These are phyloP conservation scores for Eucalyptus curtisii DNA, from an alignment of 345 rosid species.

Conservation along the genomic window DNA sequence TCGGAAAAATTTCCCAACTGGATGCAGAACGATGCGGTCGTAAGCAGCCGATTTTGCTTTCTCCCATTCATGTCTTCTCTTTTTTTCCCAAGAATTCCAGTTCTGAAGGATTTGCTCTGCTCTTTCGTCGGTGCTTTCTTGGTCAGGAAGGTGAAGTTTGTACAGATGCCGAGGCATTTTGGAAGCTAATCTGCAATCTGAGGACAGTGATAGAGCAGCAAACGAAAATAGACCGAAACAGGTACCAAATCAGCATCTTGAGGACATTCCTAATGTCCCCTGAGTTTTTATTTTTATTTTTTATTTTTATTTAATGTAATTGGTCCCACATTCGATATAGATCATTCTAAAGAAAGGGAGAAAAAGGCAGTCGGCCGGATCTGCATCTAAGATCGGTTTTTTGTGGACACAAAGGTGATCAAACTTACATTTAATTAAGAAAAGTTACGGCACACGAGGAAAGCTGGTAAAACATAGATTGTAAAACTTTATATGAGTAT, in stretches of 20 bases:
- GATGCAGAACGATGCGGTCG: constrained; percentile 5
- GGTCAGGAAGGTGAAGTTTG: neutral
- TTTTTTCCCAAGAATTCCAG: neutral
- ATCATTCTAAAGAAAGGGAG: neutral
- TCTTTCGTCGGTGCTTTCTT: neutral
- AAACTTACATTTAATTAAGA: neutral
- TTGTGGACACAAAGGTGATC: neutral
- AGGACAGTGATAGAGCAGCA: neutral
- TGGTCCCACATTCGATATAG: neutral
- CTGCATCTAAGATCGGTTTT: neutral
- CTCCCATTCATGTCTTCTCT: neutral
- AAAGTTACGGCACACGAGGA: neutral
- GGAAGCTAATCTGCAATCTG: neutral
- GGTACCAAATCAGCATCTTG: neutral
- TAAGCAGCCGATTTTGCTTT: neutral
- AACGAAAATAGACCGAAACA: neutral
- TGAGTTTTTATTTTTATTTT: neutral
- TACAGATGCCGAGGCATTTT: neutral
- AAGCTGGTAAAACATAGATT: neutral
- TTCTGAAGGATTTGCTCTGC: neutral
- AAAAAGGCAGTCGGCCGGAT: neutral
- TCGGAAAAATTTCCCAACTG: constrained; percentile 18
- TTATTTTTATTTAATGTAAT: neutral
- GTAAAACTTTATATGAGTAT: neutral
- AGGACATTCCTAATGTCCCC: neutral